These are phyloP conservation scores for Aspergillus sp. DNA, from an alignment of 2,329 filamentous ascomycete species.

Conservation along the genomic window DNA sequence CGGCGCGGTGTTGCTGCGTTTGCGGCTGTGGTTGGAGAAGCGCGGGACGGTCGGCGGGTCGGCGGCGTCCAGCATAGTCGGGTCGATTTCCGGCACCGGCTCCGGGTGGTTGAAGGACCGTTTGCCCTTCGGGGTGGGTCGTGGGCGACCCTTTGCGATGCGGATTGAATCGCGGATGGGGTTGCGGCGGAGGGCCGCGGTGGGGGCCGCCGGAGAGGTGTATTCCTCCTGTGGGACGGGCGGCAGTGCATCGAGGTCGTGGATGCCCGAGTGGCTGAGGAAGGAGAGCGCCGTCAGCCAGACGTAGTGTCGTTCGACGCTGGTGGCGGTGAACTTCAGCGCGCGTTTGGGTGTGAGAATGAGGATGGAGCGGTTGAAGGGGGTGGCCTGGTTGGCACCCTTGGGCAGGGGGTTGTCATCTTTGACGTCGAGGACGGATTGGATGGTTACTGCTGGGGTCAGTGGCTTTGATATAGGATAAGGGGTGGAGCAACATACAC, in stretches of 20 bases:
- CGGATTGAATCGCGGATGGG: slow-evolving; percentile 87
- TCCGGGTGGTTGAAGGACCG: slow-evolving; percentile 35
- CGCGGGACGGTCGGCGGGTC: slow-evolving; percentile 54
- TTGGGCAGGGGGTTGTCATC: slow-evolving; percentile 86
- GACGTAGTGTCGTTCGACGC: slow-evolving; percentile 82
- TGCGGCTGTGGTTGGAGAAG: slow-evolving; percentile 67
- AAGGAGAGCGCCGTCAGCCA: slow-evolving; percentile 96
- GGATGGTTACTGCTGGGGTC: slow-evolving; percentile 69
- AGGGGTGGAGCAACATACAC: slow-evolving; percentile 58
- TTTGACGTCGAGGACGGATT: slow-evolving; percentile 95
- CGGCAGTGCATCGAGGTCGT: slow-evolving; percentile 65
- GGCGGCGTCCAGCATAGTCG: slow-evolving; percentile 40
- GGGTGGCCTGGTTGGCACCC: slow-evolving; percentile 50
- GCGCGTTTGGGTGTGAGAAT: slow-evolving; percentile 91
- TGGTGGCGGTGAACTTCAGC: slow-evolving; percentile 86
- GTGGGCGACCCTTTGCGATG: slow-evolving; percentile 71
- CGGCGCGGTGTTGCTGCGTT: slow-evolving; percentile 84
- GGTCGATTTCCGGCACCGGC: slow-evolving; percentile 34
- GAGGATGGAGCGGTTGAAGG: slow-evolving; percentile 91
- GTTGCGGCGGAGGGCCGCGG: slow-evolving; percentile 51
- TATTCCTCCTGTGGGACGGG: slow-evolving; percentile 47
- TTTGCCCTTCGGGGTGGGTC: slow-evolving; percentile 40
- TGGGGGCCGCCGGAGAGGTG: slow-evolving; percentile 37
- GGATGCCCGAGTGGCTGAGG: slow-evolving; percentile 82
- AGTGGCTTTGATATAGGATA: slow-evolving; percentile 6